Evolutionary conservation across 495 filamentous ascomycete genomes (phyloP), one percentile per base, ranked within the genome.

Genomic region (Amphirosellinia nigrospora): DNA sequence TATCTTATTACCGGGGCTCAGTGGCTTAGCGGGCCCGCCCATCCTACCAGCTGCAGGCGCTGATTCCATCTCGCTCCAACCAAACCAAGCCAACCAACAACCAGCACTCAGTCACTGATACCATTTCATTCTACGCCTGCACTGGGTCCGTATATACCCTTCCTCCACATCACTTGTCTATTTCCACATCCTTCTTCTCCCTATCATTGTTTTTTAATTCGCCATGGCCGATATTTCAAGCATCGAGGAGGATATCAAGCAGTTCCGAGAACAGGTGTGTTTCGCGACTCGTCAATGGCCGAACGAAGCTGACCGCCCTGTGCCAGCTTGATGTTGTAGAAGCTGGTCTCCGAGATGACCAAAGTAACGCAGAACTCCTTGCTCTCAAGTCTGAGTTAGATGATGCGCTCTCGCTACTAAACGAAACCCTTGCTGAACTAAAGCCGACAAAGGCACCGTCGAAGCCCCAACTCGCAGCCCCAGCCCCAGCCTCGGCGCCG

Each of bases 381-480:
- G 89, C 85, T 79, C 90, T 97, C 77, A 90, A 91, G 79, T 79
- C 84, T 82, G 93, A 97, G 86, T 89, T 97, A 80, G 88, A 93
- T 86, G 87, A 93, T 86, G 87, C 93, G 85, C 92, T 96, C 80
- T 85, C 86, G 82, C 86, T 94, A 74, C 89, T 91, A 79, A 86
- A 92, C 84, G 89, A 90, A 71, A 86, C 90, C 70, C 91, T 97
- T 84, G 89, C 89, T 85, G 93, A 96, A 82, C 84, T 92, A 77
- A 90, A 89, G 80, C 87, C 90, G 70, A 79, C 75, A 78, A 85
- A 85, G 78, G 86, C 74, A 71, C 82, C 76, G 74, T 43, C 48
- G 2, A 41, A 64, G 60, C 32, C 59, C 45, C 58, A 61, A n/a
- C 73, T 77, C 53, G 68, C 78, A 46, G 72, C 79, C 34, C 4